Evolutionary conservation across 176 grass and related monocot species (phyloP).

Genomic region (Triticum monococcum): DNA sequence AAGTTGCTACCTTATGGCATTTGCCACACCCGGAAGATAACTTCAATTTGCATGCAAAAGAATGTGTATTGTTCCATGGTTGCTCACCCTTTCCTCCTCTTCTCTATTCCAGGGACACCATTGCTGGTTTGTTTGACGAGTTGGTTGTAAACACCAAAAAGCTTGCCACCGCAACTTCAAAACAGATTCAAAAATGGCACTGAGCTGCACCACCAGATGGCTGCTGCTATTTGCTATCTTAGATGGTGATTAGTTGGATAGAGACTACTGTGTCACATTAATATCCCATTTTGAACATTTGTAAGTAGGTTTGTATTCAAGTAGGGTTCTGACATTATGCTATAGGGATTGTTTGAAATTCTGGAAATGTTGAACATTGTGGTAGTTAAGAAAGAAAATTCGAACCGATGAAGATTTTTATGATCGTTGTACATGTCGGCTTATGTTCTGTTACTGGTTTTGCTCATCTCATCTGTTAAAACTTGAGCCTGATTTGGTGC

Average conservation of each 20-base stretch:
- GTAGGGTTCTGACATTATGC: slow-evolving; percentile 6
- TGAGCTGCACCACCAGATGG: slow-evolving; percentile 27
- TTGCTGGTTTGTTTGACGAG: slow-evolving; percentile 61
- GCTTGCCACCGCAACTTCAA: slow-evolving; percentile 64
- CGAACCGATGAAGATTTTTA: background rate
- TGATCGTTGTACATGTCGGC: background rate
- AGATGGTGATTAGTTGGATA: slow-evolving; percentile 3
- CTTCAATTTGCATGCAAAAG: background rate
- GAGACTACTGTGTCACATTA: background rate
- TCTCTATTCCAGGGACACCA: slow-evolving; percentile 56
- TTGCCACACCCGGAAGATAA: background rate
- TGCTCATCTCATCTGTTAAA: background rate
- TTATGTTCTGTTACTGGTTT: background rate
- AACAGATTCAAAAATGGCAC: slow-evolving; percentile 68
- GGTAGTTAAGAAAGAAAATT: background rate
- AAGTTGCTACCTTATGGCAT: background rate
- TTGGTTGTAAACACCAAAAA: slow-evolving; percentile 76
- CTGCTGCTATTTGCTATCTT: background rate
- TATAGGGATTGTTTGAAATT: background rate
- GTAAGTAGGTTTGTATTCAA: slow-evolving; percentile 33
- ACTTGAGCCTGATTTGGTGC: background rate
- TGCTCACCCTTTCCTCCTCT: background rate
- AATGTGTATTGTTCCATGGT: background rate
- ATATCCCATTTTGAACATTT: background rate
- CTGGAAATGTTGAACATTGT: background rate